A percentile compares a stretch with the other conserved stretches of the same genome.
These are phyloP conservation scores for Botrytis galanthina DNA, from an alignment of 2,329 filamentous ascomycete genomes.

Conservation along the genomic window DNA sequence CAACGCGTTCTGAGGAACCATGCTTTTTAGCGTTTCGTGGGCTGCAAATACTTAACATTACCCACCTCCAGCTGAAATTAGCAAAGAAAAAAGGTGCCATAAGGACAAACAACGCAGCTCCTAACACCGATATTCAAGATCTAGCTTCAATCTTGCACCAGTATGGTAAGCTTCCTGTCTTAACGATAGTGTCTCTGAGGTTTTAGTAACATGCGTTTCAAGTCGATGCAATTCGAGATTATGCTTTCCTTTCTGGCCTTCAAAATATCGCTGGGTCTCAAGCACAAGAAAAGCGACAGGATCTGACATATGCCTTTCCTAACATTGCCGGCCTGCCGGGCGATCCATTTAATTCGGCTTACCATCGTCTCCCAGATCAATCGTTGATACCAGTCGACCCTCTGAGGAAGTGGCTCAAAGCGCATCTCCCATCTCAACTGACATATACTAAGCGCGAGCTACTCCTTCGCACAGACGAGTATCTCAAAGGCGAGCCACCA, in stretches of 20 bases:
- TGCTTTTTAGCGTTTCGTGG: neutral
- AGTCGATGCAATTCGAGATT: conserved; percentile 3
- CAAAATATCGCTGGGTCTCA: neutral
- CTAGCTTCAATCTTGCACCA: neutral
- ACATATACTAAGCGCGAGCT: neutral
- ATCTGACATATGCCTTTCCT: neutral
- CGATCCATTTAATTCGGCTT: neutral
- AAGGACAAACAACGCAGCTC: neutral
- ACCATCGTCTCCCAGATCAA: neutral
- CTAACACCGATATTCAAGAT: neutral
- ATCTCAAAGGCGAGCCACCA: neutral
- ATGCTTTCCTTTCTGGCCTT: neutral
- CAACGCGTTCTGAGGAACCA: neutral
- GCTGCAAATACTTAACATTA: neutral
- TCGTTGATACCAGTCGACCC: neutral
- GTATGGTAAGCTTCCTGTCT: neutral
- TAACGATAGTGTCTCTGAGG: no score
- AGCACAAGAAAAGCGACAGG: neutral
- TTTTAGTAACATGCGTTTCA: no score
- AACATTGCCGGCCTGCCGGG: neutral
- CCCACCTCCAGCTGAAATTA: neutral
- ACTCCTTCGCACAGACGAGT: neutral
- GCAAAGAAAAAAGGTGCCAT: neutral
- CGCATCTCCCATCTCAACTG: neutral
- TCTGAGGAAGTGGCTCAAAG: neutral